Evolutionary conservation across 164 flowering plant species (phyloP), one percentile per base, ranked within the genome.

Genomic region (Paratinospora sagittata): DNA sequence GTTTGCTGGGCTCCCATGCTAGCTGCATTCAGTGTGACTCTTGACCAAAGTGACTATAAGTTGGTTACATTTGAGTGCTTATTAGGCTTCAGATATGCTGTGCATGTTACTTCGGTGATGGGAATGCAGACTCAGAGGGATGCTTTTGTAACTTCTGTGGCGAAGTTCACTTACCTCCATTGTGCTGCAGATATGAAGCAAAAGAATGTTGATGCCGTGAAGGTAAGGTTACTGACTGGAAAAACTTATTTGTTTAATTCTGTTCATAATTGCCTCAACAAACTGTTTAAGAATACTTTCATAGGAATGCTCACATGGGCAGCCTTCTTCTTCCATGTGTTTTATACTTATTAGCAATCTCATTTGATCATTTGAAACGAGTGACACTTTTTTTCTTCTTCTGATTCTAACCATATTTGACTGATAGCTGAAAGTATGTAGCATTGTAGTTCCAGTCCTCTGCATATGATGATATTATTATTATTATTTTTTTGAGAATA

Each of bases 1-100:
- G 97, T 87, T 63, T 91, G 95, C 82, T 96, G 99, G 99, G 99
- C 95, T 61, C 99, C 99, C 24, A 91, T 96, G 95, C 85, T 96
- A 61, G 99, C 98, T 81, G 99, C 99, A 41, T 91, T 93, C 75
- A 96, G 99, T 78, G 84, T 96, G 73, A 91, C 93, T 67, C 88
- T 96, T 74, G 99, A 93, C 80, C 99, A 91, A 82, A 96, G 93
- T 82, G 98, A 96, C 83, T 97, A 93, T 76, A 89, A 79, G 80
- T 83, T 85, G 57, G 92, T 93, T 69, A 87, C 93, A 61, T 81
- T 80, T 73, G 91, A 87, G 36, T 90, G 95, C 83, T 83, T 96
- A 77, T 90, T 78, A 77, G 98, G 99, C 14, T 90, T 90, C 73
- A 87, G 93, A 43, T 77, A 89, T 87, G 97, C 99, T 73, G 93